Evolutionary conservation across 2,329 filamentous ascomycete species (phyloP).

Genomic region (Davidsoniella eucalypti): DNA sequence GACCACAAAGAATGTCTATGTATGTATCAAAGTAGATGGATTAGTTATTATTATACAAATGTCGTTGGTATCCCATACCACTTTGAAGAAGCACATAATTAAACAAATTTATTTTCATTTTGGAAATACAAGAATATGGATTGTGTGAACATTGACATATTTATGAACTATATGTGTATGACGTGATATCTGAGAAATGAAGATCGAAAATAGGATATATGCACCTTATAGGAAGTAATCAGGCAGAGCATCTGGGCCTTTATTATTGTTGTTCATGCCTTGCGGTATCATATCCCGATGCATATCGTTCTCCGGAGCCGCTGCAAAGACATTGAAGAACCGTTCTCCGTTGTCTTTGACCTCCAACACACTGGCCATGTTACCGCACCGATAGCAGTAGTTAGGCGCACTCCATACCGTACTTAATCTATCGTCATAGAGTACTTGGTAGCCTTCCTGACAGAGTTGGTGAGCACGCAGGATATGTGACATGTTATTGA

Average conservation of each 20-base stretch:
- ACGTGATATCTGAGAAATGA: neutral
- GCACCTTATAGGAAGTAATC: conserved; percentile 51
- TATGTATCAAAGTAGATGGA: too few relatives aligned
- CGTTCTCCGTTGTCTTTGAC: conserved; percentile 85
- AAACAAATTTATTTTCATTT: too few relatives aligned
- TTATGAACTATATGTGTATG: too few relatives aligned
- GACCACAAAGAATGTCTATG: too few relatives aligned
- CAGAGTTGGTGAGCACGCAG: conserved; percentile 95
- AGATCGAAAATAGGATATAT: neutral
- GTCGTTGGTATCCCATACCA: too few relatives aligned
- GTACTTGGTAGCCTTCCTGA: conserved; percentile 92
- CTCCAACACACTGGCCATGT: conserved; percentile 92
- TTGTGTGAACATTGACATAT: too few relatives aligned
- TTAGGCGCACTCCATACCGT: conserved; percentile 98
- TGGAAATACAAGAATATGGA: too few relatives aligned
- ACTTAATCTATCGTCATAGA: conserved; percentile 86
- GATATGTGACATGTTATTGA: conserved; percentile 97
- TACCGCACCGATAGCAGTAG: conserved; percentile 89
- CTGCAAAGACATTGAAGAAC: conserved; percentile 96
- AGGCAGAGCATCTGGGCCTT: conserved; percentile 45
- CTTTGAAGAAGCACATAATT: too few relatives aligned
- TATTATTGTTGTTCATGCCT: conserved; percentile 21
- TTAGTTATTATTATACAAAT: too few relatives aligned
- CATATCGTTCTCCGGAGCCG: conserved; percentile 85
- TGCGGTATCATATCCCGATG: conserved; percentile 72